Evolutionary conservation across 805 yeast species (phyloP), one percentile per base, ranked within the genome.

Genomic region (Priceomyces haplophilus): DNA sequence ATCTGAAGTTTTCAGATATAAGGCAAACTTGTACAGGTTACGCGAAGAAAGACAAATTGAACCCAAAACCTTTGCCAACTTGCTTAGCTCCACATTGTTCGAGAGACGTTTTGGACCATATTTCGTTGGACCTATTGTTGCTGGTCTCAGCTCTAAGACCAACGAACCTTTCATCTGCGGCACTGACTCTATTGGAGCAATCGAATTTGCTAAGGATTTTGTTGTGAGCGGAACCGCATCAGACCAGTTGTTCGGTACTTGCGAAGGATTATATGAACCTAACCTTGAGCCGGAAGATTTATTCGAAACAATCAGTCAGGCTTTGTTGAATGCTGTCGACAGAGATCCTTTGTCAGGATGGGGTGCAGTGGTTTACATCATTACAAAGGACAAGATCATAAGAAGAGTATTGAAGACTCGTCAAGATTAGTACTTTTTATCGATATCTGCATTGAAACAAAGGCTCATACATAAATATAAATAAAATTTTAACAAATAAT

Each of bases 201-300:
- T 93, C 53, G 98, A 93, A 64, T 86, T 78, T 56, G 95, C 97
- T 41, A 79, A 88, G 54, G 99, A 93, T 67, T 93, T 93, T 61
- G 88, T 88, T 24, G 99, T 93, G 13, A 75, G 89, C 48, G 99
- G 99, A 45, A 93, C 99, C 1, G 97, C 97, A 4, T 68, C 88
- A n/a, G 96, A 91, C 60, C 99, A 93, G 71, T 74, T 93, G 44
- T 93, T 84, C 61, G 99, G 99, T 65, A 91, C 93, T 97, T 95
- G 99, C 69, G 99, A 93, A 70, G 79, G 95, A 10, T 74, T 93
- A 45, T 95, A 89, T 67, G 98, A 93, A 67, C 97, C 98, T 33
- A 73, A 86, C 58, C 73, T 95, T 54, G 97, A 81, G 62, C 89
- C 98, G 4, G 98, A 93, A 53, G 97, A 93, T 64, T 73, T 93